A percentile compares a stretch with the other conserved stretches of the same genome.
phyloP scores from a whole-genome alignment of 2,329 filamentous ascomycete genomes.

The Trichophyton rubrum region DNA sequence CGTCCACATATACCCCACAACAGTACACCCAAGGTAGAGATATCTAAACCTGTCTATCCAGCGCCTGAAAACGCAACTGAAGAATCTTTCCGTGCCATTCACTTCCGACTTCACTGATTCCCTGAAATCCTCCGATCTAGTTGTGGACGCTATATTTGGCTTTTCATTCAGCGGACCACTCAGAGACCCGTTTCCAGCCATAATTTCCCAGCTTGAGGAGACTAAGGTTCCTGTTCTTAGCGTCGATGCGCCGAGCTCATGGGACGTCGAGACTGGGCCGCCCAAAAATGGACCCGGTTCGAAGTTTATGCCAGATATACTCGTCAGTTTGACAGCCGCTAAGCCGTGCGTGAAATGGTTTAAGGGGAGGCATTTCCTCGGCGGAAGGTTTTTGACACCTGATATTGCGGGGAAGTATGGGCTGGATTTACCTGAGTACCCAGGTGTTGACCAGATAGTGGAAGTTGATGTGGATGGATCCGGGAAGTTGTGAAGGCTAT shows the following conservation, averaged over 20 bases:
- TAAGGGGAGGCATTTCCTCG: slow-evolving; percentile 72
- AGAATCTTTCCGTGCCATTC: slow-evolving; percentile 72
- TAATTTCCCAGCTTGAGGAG: slow-evolving; percentile 65
- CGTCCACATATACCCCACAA: slow-evolving; percentile 10
- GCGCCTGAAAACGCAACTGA: slow-evolving; percentile 73
- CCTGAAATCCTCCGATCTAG: slow-evolving; percentile 57
- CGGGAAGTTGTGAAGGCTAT: slow-evolving; percentile 21
- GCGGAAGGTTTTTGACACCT: slow-evolving; percentile 74
- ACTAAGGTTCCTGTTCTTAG: slow-evolving; percentile 67
- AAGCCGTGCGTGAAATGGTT: slow-evolving; percentile 83
- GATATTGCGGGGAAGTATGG: slow-evolving; percentile 73
- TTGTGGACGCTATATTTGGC: slow-evolving; percentile 89
- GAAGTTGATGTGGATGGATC: slow-evolving; percentile 47
- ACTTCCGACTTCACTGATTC: slow-evolving; percentile 63
- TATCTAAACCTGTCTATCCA: slow-evolving; percentile 30
- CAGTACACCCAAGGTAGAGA: slow-evolving; percentile 6
- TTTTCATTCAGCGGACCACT: slow-evolving; percentile 91
- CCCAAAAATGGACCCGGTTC: slow-evolving; percentile 64
- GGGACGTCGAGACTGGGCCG: slow-evolving; percentile 82
- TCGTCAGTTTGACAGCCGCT: slow-evolving; percentile 84
- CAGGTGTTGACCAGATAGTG: slow-evolving; percentile 77
- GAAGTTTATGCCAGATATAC: slow-evolving; percentile 62
- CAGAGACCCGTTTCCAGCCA: slow-evolving; percentile 75
- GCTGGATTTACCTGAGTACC: slow-evolving; percentile 69
- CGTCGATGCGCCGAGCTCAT: slow-evolving; percentile 86